Evolutionary conservation across 305 asterid genomes (phyloP).

Genomic region (Andrographis paniculata): DNA sequence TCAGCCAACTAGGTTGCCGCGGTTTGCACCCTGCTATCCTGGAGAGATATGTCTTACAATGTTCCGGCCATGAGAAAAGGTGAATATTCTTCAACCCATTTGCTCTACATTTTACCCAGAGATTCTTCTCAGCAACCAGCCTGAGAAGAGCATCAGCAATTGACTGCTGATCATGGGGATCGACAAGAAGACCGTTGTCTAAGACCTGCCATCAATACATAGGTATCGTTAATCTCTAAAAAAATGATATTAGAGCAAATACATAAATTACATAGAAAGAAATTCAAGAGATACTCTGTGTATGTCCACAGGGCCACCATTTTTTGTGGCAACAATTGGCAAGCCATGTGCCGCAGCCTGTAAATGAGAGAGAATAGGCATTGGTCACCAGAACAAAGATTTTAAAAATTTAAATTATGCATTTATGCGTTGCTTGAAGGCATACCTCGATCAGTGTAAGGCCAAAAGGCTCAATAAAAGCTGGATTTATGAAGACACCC

Average conservation of each 20-base stretch:
- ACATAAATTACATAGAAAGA: conserved; percentile 9
- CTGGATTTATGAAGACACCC: conserved; percentile 99
- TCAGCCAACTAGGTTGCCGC: conserved; percentile 95
- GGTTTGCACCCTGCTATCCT: conserved; percentile 92
- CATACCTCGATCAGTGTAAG: conserved; percentile 95
- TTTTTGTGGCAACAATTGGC: conserved; percentile 94
- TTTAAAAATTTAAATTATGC: background rate
- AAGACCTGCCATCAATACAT: conserved; percentile 49
- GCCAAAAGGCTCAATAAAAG: conserved; percentile 98
- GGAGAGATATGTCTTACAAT: conserved; percentile 82
- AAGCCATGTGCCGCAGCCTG: conserved; percentile 99
- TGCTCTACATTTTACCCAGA: conserved; percentile 92
- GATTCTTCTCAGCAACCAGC: conserved; percentile 92
- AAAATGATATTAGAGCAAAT: too few species aligned
- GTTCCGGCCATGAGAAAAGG: conserved; percentile 99
- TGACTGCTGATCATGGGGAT: conserved; percentile 88
- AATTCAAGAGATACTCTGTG: conserved; percentile 51
- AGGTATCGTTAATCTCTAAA: background rate
- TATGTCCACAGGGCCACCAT: conserved; percentile 99
- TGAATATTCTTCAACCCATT: conserved; percentile 93
- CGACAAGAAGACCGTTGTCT: conserved; percentile 95
- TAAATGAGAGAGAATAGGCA: conserved; percentile 21
- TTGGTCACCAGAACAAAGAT: conserved; percentile 2
- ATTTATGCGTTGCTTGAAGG: conserved; percentile 2
- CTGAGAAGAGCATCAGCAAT: conserved; percentile 89